Evolutionary conservation across 2,329 filamentous ascomycete genomes (phyloP).

Genomic region (Trichoderma pleuroti): DNA sequence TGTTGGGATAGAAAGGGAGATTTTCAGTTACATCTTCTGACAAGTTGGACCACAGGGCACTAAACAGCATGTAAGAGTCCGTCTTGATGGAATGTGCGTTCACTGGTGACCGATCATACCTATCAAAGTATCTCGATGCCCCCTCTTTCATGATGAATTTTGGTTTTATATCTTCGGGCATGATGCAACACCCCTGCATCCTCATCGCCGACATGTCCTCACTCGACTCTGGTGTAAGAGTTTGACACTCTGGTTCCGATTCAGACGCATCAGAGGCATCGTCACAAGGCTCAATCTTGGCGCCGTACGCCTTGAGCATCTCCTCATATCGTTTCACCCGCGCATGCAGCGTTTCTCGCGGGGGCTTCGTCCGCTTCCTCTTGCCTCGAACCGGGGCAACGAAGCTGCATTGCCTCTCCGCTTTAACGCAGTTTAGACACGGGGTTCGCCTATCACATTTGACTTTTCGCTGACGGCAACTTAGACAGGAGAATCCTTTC

Average conservation of each 20-base stretch:
- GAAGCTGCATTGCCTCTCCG: background rate
- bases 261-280: background rate
- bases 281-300: constrained; percentile 1
- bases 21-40: background rate
- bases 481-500: constrained; percentile 7
- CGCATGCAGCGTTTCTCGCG: constrained; percentile 1
- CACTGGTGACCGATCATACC: background rate
- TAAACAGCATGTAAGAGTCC: background rate
- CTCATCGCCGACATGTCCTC: background rate
- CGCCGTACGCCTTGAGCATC: background rate
- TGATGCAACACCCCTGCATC: background rate
- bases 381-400: background rate
- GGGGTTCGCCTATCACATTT: constrained; percentile 2
- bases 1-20: background rate
- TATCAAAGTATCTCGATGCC: constrained; percentile 4
- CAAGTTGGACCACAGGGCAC: constrained; percentile 3
- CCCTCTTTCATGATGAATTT: constrained; percentile 9
- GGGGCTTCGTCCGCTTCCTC: constrained; percentile 2
- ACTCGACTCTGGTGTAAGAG: background rate
- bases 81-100: background rate
- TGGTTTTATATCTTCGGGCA: background rate
- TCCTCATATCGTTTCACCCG: constrained; percentile 5
- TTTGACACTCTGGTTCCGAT: background rate
- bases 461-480: constrained; percentile 2
- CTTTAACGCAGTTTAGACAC: background rate